These are phyloP conservation scores for Sambucus nigra DNA, from an alignment of 129 eudicot species.

Conservation along the genomic window DNA sequence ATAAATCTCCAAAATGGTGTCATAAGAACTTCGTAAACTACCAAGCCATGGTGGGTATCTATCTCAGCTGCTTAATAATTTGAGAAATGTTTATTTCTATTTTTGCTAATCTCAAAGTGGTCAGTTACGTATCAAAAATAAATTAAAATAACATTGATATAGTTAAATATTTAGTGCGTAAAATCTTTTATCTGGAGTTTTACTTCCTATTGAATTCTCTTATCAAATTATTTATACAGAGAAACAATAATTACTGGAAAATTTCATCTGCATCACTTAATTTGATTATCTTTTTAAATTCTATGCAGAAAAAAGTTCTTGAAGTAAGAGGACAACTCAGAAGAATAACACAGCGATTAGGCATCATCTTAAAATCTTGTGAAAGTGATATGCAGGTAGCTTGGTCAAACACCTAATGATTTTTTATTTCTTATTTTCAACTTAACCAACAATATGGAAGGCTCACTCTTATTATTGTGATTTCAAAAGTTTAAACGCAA, in stretches of 20 bases:
- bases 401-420: background rate
- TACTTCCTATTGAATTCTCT: background rate
- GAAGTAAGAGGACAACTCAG: conserved; percentile 79
- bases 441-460: no score
- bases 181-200: background rate
- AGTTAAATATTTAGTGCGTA: background rate
- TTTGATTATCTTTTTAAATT: background rate
- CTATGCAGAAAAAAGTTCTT: conserved; percentile 65
- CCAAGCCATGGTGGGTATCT: conserved; percentile 75
- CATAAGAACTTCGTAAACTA: conserved; percentile 81
- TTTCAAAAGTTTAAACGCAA: no score
- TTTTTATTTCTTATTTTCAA: no score
- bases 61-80: background rate
- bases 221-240: background rate
- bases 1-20: conserved; percentile 93
- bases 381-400: conserved; percentile 74
- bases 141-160: no score
- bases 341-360: conserved; percentile 66
- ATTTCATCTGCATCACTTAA: no score
- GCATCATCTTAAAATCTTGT: conserved; percentile 71
- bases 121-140: no score
- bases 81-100: background rate
- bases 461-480: no score
- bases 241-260: no score
- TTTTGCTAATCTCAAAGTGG: background rate